Conservation (phyloP, 257 asterid species). For the Voacanga thouarsii region DNA sequence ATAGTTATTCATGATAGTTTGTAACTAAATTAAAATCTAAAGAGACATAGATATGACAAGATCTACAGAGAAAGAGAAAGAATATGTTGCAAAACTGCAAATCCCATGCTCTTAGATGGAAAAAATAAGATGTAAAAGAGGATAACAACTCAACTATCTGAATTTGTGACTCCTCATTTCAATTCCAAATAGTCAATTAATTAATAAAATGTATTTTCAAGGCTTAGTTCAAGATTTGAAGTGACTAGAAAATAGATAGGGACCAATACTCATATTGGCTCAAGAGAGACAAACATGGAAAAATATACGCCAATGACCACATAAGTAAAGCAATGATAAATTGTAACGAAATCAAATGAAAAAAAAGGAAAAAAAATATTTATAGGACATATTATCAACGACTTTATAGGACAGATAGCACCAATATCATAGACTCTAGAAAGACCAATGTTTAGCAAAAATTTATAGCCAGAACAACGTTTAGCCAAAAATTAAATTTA, state of each 20-base stretch:
- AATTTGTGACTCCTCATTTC: not conserved
- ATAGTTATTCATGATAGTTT: too few relatives aligned
- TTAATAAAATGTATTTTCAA: not conserved
- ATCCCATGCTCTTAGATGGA: not conserved
- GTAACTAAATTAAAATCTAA: not conserved
- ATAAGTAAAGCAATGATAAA: not conserved
- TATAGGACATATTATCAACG: too few relatives aligned
- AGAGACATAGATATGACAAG: not conserved
- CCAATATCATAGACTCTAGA: too few relatives aligned
- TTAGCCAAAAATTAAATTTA: too few relatives aligned
- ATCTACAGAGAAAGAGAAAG: not conserved
- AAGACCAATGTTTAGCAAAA: too few relatives aligned
- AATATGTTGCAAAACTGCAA: not conserved
- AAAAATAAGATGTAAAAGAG: not conserved
- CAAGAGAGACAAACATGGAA: not conserved
- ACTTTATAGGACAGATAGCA: too few relatives aligned
- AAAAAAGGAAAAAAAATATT: too few relatives aligned
- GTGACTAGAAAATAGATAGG: not conserved
- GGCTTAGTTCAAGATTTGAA: not conserved
- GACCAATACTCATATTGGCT: too few relatives aligned
- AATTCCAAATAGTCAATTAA: not conserved
- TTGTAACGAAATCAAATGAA: too few relatives aligned
- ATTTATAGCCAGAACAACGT: too few relatives aligned
- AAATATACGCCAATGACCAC: not conserved
- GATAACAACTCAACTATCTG: not conserved